phyloP scores from a whole-genome alignment of 352 stramenopile species.

The Globisporangium solare region DNA sequence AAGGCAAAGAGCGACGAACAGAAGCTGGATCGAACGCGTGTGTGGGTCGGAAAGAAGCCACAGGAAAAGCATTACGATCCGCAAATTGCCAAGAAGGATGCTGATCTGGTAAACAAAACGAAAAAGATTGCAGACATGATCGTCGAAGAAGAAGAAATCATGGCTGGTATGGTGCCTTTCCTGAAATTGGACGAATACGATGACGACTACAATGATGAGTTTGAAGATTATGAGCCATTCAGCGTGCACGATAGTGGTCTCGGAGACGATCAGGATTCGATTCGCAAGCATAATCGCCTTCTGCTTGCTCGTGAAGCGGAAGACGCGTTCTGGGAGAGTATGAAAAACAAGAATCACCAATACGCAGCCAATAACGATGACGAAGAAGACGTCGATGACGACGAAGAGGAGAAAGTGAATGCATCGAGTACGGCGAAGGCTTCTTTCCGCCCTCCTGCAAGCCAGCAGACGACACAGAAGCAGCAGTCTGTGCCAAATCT shows the following conservation, averaged over 20 bases:
- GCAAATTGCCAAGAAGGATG: constrained; percentile 40
- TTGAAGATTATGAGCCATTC: constrained; percentile 76
- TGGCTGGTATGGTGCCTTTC: constrained; percentile 19
- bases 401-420: constrained; percentile 22
- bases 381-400: constrained; percentile 16
- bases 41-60: constrained; percentile 67
- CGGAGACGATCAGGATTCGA: constrained; percentile 41
- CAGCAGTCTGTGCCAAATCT: neutral
- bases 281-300: constrained; percentile 48
- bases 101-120: constrained; percentile 44
- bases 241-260: constrained; percentile 39
- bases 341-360: constrained; percentile 54
- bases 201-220: constrained; percentile 86
- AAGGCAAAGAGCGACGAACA: constrained; percentile 11
- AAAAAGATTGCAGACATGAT: constrained; percentile 49
- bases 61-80: constrained; percentile 58
- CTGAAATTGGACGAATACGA: constrained; percentile 56
- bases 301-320: constrained; percentile 54
- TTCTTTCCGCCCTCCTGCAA: neutral
- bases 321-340: constrained; percentile 64
- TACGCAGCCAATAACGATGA: constrained; percentile 7
- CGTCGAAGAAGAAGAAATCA: constrained; percentile 39
- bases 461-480: neutral
- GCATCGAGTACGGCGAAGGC: neutral
- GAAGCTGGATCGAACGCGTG: constrained; percentile 41